Evolutionary conservation across 441 rosid genomes (phyloP).

Genomic region (Euphorbia schlechtendalii): DNA sequence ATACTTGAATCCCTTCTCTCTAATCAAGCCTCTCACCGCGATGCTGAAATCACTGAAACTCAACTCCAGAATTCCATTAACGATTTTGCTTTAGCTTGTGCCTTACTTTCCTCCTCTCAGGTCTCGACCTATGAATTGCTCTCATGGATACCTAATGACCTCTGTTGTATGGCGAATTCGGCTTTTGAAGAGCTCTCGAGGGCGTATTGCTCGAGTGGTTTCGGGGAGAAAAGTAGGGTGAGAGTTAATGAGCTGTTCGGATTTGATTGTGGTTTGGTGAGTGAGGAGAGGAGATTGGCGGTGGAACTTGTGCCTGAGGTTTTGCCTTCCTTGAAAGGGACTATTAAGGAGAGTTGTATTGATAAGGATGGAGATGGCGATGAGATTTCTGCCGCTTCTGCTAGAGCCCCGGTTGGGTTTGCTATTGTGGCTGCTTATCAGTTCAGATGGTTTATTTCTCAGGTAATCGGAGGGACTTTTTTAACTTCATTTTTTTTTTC

Average conservation of each 20-base stretch:
- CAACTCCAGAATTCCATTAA: conserved; percentile 27
- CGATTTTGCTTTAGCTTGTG: conserved; percentile 55
- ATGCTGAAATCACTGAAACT: conserved; percentile 13
- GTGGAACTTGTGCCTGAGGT: conserved; percentile 51
- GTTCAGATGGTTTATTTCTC: conserved; percentile 73
- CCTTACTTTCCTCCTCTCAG: conserved; percentile 50
- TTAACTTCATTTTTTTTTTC: not conserved
- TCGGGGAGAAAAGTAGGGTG: conserved; percentile 22
- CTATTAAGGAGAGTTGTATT: conserved; percentile 57
- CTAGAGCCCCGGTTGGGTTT: conserved; percentile 60
- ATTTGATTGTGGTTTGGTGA: conserved; percentile 19
- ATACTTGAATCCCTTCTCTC: conserved; percentile 42
- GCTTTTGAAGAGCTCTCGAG: conserved; percentile 36
- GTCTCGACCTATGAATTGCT: conserved; percentile 52
- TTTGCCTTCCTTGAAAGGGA: conserved; percentile 49
- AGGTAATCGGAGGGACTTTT: conserved; percentile 35
- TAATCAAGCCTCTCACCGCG: conserved; percentile 4
- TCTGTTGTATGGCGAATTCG: conserved; percentile 28
- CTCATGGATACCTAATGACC: conserved; percentile 54
- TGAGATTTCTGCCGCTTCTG: conserved; percentile 50
- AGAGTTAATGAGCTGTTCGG: conserved; percentile 21
- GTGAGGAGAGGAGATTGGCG: conserved; percentile 31
- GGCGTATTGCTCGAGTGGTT: conserved; percentile 22
- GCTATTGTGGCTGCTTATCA: conserved; percentile 69
- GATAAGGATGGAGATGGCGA: conserved; percentile 44